phyloP scores from a whole-genome alignment of 495 filamentous ascomycete genomes.

The Jackrogersella multiformis region DNA sequence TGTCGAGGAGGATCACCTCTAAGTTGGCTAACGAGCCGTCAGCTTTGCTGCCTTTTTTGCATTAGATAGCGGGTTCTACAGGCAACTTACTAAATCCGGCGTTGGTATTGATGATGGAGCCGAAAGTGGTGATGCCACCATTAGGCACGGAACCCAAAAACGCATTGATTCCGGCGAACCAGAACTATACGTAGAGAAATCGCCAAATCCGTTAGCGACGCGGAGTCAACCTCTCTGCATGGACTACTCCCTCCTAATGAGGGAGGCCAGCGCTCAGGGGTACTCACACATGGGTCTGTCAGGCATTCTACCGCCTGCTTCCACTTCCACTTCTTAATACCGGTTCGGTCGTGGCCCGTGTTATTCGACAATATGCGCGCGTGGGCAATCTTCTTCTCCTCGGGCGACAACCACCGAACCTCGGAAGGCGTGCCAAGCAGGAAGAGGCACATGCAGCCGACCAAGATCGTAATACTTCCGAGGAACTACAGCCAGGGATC shows the following conservation, averaged over 20 bases:
- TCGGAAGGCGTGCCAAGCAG: conserved; percentile 50
- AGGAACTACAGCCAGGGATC: conserved; percentile 36
- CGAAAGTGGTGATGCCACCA: conserved; percentile 62
- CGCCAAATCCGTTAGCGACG: conserved; percentile 18
- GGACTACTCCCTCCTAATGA: background rate
- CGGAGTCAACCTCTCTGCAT: background rate
- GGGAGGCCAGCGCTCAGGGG: background rate
- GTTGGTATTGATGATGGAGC: conserved; percentile 55
- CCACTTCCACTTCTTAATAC: conserved; percentile 49
- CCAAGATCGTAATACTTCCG: conserved; percentile 45
- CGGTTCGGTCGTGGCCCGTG: conserved; percentile 46
- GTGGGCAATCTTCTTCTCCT: conserved; percentile 51
- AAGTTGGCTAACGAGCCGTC: conserved; percentile 33
- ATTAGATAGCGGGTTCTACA: background rate
- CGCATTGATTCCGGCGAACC: conserved; percentile 56
- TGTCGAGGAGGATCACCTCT: conserved; percentile 45
- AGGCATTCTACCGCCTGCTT: conserved; percentile 49
- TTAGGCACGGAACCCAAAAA: conserved; percentile 61
- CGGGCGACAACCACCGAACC: conserved; percentile 46
- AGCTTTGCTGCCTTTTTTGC: background rate
- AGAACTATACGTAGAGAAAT: conserved; percentile 33
- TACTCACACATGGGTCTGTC: conserved; percentile 44
- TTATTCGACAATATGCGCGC: conserved; percentile 47
- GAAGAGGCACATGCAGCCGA: conserved; percentile 45
- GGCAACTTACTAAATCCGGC: conserved; percentile 52